Evolutionary conservation across 805 yeast genomes (phyloP).

Genomic region (Metschnikowia baotianmanensis): DNA sequence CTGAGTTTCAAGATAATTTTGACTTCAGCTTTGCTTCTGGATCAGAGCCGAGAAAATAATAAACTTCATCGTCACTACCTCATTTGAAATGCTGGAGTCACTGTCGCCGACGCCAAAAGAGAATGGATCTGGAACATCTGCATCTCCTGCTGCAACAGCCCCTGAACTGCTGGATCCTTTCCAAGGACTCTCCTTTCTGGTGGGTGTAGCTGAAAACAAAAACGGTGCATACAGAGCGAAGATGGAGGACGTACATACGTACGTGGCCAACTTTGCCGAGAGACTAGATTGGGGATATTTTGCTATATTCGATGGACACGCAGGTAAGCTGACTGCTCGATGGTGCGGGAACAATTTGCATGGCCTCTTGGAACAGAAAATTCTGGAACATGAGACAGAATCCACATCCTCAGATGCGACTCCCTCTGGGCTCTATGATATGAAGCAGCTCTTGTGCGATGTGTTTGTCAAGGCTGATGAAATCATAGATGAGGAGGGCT

Average conservation of each 20-base stretch:
- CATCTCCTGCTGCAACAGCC: background rate
- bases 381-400: slow-evolving; percentile 29
- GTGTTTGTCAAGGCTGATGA: slow-evolving; percentile 77
- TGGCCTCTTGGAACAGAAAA: slow-evolving; percentile 56
- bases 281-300: slow-evolving; percentile 90
- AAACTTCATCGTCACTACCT: too few species aligned
- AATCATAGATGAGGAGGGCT: slow-evolving; percentile 54
- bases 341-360: slow-evolving; percentile 93
- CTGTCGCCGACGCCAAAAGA: background rate
- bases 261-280: slow-evolving; percentile 90
- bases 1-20: too few species aligned
- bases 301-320: slow-evolving; percentile 96
- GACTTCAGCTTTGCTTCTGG: too few species aligned
- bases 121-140: background rate
- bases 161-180: slow-evolving; percentile 41
- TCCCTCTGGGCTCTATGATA: slow-evolving; percentile 36
- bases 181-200: slow-evolving; percentile 64
- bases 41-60: too few species aligned
- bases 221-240: slow-evolving; percentile 77
- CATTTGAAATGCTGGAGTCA: background rate
- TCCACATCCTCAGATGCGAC: slow-evolving; percentile 19
- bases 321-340: slow-evolving; percentile 88
- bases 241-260: slow-evolving; percentile 96
- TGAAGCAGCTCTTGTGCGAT: slow-evolving; percentile 63
- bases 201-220: slow-evolving; percentile 90